phyloP scores from a whole-genome alignment of 768 basidiomycete genomes.

The Ramaria sp. region DNA sequence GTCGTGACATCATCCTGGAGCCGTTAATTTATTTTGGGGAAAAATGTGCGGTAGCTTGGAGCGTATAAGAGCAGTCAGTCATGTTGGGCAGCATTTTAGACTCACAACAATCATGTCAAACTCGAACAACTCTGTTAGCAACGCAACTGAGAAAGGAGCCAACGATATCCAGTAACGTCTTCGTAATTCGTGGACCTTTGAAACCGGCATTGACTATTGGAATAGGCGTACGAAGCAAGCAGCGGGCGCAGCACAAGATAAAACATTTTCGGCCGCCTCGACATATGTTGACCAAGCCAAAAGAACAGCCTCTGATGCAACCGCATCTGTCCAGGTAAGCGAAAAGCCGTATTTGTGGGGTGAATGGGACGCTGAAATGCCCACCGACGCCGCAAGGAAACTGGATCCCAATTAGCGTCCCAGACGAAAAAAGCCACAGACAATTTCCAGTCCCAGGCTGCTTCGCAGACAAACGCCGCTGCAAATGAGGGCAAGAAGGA shows the following conservation, averaged over 20 bases:
- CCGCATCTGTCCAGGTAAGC: slow-evolving; percentile 34
- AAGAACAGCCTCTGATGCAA: slow-evolving; percentile 29
- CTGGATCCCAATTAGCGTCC: slow-evolving; percentile 6
- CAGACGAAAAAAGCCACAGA: slow-evolving; percentile 17
- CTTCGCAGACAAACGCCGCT: slow-evolving; percentile 36
- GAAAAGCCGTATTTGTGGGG: background rate
- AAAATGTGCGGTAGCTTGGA: background rate
- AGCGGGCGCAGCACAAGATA: background rate
- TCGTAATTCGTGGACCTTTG: background rate
- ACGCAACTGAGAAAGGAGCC: background rate
- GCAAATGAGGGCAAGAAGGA: slow-evolving; percentile 45
- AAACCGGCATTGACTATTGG: background rate
- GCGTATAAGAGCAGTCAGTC: background rate
- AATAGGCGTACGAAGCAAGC: background rate
- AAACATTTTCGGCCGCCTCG: background rate
- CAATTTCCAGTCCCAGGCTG: slow-evolving; percentile 19
- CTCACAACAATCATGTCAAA: background rate
- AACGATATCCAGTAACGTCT: background rate
- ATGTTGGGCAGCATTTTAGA: background rate
- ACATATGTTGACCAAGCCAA: slow-evolving; percentile 45
- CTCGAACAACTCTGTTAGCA: background rate
- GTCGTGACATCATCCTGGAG: background rate
- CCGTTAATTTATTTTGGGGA: no score
- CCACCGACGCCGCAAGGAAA: background rate
- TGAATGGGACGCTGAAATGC: background rate